Evolutionary conservation across 2,329 filamentous ascomycete species (phyloP), one percentile per base, ranked within the genome.

Genomic region (Dothideomycetes sp.): DNA sequence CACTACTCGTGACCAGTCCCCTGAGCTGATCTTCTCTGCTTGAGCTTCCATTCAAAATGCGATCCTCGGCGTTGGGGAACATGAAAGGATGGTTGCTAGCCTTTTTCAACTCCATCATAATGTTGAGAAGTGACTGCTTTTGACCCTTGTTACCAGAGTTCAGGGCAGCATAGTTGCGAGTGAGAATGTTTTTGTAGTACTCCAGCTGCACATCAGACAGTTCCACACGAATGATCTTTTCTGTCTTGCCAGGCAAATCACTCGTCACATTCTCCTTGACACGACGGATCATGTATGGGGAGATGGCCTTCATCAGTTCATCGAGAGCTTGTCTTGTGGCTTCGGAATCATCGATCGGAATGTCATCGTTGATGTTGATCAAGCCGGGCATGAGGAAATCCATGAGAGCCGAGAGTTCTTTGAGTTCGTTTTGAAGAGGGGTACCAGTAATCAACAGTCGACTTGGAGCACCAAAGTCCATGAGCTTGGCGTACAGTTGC

Each of bases 81-180:
- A 98, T 93, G 65, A 95, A 94, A 1, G 91, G 89, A 57, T 98
- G 91, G 55, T 98, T 98, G 65, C 89, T 96, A 59, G 91, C 87
- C 64, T 98, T 98, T 69, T 98, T 98, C 55, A 98, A 64, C 62
- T 98, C 91, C 91, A 98, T 98, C 78, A 98, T 95, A 59, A 98
- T 91, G 63, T 98, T 98, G 48, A 98, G 69, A 11, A 98, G 67
- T 0, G 89, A 96, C 51, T 94, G 89, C 63, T 94, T 96, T 60
- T 93, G 85, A 5, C 89, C 91, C 46, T 78, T 85, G 31, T 82
- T 80, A 32, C 87, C 89, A 55, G 94, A 84, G 53, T 93, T 94
- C 22, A 98, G 72, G 3, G 89, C 91, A 20, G 87, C 80, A 55
- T 98, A 98, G 58, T 98, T 98, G 54, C 89, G 81, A 0, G 91